phyloP scores from a whole-genome alignment of 768 basidiomycete species.

The Agaricus subrufescens region DNA sequence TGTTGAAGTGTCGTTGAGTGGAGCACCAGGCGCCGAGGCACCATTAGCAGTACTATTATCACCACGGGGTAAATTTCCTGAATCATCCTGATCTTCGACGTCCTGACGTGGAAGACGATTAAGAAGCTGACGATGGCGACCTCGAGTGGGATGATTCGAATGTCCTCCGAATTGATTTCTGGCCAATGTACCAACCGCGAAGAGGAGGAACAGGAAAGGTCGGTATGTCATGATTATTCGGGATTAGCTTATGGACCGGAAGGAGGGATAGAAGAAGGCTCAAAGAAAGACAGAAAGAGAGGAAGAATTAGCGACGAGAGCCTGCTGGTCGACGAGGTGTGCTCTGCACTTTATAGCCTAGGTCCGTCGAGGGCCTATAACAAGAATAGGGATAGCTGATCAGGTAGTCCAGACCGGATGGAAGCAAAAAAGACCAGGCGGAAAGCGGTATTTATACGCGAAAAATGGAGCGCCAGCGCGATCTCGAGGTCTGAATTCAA shows the following conservation, averaged over 20 bases:
- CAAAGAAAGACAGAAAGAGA: neutral
- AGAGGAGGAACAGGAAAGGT: neutral
- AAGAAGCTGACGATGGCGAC: neutral
- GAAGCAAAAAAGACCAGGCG: neutral
- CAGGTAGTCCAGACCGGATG: constrained; percentile 6
- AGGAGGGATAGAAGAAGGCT: too few relatives aligned
- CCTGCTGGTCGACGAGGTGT: neutral
- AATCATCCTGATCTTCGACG: neutral
- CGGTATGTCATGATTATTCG: neutral
- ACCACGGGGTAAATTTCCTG: neutral
- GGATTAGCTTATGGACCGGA: too few relatives aligned
- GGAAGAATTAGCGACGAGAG: constrained; percentile 1
- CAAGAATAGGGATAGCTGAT: constrained; percentile 3
- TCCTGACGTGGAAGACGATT: neutral
- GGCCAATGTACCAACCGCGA: neutral
- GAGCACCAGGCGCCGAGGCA: too few relatives aligned
- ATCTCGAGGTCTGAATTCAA: too few relatives aligned
- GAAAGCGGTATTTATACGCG: too few relatives aligned
- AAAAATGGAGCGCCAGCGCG: too few relatives aligned
- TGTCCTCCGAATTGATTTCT: neutral
- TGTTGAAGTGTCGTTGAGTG: too few relatives aligned
- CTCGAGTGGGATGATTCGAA: neutral
- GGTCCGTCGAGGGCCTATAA: neutral
- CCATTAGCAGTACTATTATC: neutral
- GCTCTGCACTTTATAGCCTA: neutral